Conservation (phyloP, 495 filamentous ascomycete species). For the Penicillium lividum region DNA sequence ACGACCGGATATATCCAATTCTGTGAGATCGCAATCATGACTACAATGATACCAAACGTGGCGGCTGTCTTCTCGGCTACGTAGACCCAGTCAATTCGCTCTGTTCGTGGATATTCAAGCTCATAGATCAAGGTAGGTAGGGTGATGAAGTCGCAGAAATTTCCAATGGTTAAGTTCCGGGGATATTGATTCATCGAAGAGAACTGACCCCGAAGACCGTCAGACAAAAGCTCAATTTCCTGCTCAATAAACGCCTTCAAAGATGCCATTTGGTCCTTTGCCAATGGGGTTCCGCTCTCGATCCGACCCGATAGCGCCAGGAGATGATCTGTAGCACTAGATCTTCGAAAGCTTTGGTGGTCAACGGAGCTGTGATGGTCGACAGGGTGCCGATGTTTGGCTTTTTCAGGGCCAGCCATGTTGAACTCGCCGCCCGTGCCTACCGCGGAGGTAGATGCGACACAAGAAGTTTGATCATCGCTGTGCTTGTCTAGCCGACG, state of each 20-base stretch:
- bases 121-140: conserved; percentile 78
- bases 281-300: conserved; percentile 55
- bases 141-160: conserved; percentile 70
- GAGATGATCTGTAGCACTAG: conserved; percentile 41
- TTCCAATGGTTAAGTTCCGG: conserved; percentile 62
- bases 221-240: conserved; percentile 61
- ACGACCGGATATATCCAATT: conserved; percentile 66
- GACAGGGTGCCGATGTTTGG: conserved; percentile 2
- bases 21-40: conserved; percentile 50
- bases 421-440: conserved; percentile 1
- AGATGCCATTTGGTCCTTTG: conserved; percentile 57
- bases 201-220: conserved; percentile 62
- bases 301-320: conserved; percentile 56
- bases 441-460: conserved; percentile 4
- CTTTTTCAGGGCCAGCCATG: conserved; percentile 10
- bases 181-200: conserved; percentile 55
- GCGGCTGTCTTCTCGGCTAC: conserved; percentile 68
- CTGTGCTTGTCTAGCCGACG: conserved; percentile 38
- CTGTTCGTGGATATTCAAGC: conserved; percentile 70
- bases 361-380: conserved; percentile 1
- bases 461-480: not conserved
- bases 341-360: conserved; percentile 8
- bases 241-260: conserved; percentile 59
- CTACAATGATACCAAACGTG: conserved; percentile 59
- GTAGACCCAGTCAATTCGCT: conserved; percentile 68